Evolutionary conservation across 129 eudicot genomes (phyloP), one percentile per base, ranked within the genome.

Genomic region (Erigeron canadensis): DNA sequence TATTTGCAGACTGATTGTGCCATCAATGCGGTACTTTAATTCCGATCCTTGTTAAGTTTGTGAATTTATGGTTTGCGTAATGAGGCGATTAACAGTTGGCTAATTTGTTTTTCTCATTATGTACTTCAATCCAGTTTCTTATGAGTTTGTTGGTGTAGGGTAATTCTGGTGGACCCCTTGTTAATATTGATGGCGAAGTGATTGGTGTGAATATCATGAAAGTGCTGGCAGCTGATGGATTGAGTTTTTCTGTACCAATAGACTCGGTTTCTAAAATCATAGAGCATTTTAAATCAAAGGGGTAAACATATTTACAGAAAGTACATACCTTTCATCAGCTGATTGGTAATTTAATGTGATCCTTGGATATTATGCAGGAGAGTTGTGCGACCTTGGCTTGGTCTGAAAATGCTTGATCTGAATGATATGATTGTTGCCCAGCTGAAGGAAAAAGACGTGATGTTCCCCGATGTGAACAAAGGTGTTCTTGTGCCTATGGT

Each of bases 301-400:
- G 98, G 98, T 93, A 84, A 70, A 37, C 53, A 67, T 18, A 8
- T 72, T 17, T 66, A 23, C 61, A 17, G 39, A 21, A 75, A 69
- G 10, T 34, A 59, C n/a, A 5, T 8, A 40, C 48, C 63, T 40
- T 67, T 43, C 57, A 66, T 43, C 8, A 47, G 48, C 23, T 42
- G 34, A 45, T 54, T 41, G 57, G 56, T 54, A 57, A 42, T 28
- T 74, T 17, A 18, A 43, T 47, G 19, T 65, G 13, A 18, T 57
- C 42, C 10, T 23, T 78, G 62, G 6, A 67, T 63, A 39, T 63
- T 73, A 19, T 86, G 84, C 85, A 93, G 98, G 81, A 89, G 98
- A 84, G 96, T 93, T 57, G 87, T 93, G 72, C 88, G 98, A 72
- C 95, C 98, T 61, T 93, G 98, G 98, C 89, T 89, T 54, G 98